Evolutionary conservation across 2,329 filamentous ascomycete genomes (phyloP).

Genomic region (Fusarium palustre): DNA sequence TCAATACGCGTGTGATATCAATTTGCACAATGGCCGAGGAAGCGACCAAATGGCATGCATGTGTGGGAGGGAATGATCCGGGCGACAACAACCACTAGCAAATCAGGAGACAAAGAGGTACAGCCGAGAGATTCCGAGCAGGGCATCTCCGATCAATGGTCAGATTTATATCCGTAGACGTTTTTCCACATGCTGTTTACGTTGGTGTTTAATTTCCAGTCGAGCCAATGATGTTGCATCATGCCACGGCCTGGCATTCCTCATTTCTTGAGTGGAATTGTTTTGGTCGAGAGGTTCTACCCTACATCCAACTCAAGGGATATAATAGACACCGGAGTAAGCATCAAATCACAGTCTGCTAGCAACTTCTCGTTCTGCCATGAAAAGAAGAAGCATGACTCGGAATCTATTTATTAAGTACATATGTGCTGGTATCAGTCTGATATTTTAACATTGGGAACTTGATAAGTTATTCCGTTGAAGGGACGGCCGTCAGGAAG

Average conservation of each 20-base stretch:
- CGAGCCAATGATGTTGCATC: not conserved
- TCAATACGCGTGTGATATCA: not conserved
- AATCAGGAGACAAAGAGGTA: not conserved
- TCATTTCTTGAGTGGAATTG: not conserved
- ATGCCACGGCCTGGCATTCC: not conserved
- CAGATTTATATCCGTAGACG: not conserved
- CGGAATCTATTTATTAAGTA: not conserved
- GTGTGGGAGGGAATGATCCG: not conserved
- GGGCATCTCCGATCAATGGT: not conserved
- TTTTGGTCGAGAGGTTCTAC: not conserved
- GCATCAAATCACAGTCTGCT: not conserved
- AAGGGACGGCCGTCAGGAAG: not conserved
- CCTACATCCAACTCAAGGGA: not conserved
- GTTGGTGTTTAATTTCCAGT: not conserved
- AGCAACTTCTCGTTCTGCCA: too few species aligned
- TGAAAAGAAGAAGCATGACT: not conserved
- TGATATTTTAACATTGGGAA: not conserved
- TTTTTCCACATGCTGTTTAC: not conserved
- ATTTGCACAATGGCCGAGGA: not conserved
- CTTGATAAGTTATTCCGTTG: not conserved
- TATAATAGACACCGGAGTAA: not conserved
- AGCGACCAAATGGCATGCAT: not conserved
- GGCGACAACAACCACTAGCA: not conserved
- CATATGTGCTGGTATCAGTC: not conserved
- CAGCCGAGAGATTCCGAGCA: not conserved